Base-by-base conservation (phyloP, 2,329 filamentous ascomycete genomes). In the Cyphellophora europaea region DNA sequence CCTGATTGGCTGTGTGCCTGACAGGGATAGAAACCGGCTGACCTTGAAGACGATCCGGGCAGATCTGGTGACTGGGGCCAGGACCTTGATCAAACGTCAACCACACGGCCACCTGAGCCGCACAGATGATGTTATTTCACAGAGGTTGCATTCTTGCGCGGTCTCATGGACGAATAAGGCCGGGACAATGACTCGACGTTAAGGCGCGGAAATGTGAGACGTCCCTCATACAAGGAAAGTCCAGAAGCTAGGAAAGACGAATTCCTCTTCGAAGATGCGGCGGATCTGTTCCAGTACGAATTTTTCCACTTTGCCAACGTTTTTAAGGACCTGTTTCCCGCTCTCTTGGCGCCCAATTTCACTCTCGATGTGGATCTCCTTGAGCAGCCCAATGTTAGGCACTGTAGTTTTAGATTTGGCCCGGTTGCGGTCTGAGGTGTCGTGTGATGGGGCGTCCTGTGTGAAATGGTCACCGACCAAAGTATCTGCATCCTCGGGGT, bases 241-340 rank as follows among this genome's bases (percentile, higher is more conserved):
- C 88, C 89, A 96, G 61, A 93, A 96, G 59, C 88, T 95, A 29
- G 91, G 91, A 63, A 93, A 96, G 43, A 96, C 88, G 63, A 96
- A 91, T 58, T 98, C 91, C 55, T 96, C 91, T 61, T 98, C 91
- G 53, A 98, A 96, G 50, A 98, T 96, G 53, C 87, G 76, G 55
- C 89, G 78, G 43, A 98, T 91, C 61, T 96, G 89, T 57, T 96
- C 89, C 40, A 98, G 69, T 37, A 98, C 86, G 57, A 98, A 98
- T 51, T 86, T 82, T 65, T 98, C 91, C 38, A 98, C 91, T 68
- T 98, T 98, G 40, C 91, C 89, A 32, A 98, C 89, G 57, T 98
- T 98, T 69, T 95, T 96, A 41, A 98, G 65, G 30, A 89, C 91
- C 63, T 95, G 89, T 63, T 91, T 94, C 16, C 86, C 85, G 41